A percentile compares a stretch with the other conserved stretches of the same genome.
phyloP scores from a whole-genome alignment of 2,329 filamentous ascomycete genomes.

The Epichloe baconii region DNA sequence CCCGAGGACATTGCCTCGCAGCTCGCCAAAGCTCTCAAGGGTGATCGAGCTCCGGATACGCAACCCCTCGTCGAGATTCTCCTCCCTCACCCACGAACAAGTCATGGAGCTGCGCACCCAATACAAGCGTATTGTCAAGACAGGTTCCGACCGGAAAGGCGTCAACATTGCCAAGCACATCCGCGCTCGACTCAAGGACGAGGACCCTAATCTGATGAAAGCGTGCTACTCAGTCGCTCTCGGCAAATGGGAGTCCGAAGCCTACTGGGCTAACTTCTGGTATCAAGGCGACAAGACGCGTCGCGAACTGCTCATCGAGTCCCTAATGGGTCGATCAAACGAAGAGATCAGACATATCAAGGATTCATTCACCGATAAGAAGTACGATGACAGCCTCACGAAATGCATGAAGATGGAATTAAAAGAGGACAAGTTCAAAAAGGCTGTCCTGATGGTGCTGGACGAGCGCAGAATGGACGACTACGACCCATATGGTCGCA shows the following conservation, averaged over 20 bases:
- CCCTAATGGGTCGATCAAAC: slow-evolving; percentile 80
- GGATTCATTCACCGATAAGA: slow-evolving; percentile 78
- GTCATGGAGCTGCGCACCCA: slow-evolving; percentile 74
- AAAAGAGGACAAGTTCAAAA: slow-evolving; percentile 92
- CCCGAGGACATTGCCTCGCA: slow-evolving; percentile 64
- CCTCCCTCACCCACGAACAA: slow-evolving; percentile 68
- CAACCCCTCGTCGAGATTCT: slow-evolving; percentile 70
- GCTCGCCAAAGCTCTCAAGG: slow-evolving; percentile 62
- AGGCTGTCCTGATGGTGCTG: slow-evolving; percentile 69
- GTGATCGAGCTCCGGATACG: slow-evolving; percentile 51
- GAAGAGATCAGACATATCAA: slow-evolving; percentile 81
- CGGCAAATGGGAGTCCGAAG: slow-evolving; percentile 82
- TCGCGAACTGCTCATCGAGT: slow-evolving; percentile 83
- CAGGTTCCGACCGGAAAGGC: slow-evolving; percentile 56
- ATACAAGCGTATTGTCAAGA: slow-evolving; percentile 84
- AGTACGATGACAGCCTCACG: slow-evolving; percentile 68
- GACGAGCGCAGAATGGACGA: slow-evolving; percentile 80
- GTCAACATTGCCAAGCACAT: slow-evolving; percentile 82
- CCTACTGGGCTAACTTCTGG: slow-evolving; percentile 97
- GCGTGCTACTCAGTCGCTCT: slow-evolving; percentile 82
- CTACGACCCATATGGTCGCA: slow-evolving; percentile 48
- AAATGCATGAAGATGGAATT: slow-evolving; percentile 87
- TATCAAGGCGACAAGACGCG: slow-evolving; percentile 80
- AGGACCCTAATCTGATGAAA: slow-evolving; percentile 70
- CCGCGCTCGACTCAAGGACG: slow-evolving; percentile 60